phyloP scores from a whole-genome alignment of 2,329 filamentous ascomycete genomes.

The Cercospora brassicicola region DNA sequence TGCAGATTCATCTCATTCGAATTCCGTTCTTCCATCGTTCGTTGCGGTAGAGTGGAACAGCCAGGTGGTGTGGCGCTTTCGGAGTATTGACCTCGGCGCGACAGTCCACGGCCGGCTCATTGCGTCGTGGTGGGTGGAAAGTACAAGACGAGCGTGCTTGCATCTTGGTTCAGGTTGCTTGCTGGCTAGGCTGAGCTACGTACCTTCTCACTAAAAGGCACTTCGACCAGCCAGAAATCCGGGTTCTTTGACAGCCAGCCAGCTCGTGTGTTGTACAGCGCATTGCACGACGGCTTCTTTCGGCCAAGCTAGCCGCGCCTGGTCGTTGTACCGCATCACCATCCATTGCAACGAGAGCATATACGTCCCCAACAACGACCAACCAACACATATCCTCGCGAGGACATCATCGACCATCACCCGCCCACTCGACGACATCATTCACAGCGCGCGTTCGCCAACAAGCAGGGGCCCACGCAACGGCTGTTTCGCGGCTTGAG shows the following conservation, averaged over 20 bases:
- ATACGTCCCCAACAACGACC: not conserved
- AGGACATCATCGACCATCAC: not conserved
- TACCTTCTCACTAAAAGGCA: not conserved
- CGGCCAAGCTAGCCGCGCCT: not conserved
- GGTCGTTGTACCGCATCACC: not conserved
- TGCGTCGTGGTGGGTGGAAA: not conserved
- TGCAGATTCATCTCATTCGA: not conserved
- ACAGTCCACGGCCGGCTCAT: not conserved
- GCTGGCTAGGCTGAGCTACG: not conserved
- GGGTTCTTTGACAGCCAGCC: not conserved
- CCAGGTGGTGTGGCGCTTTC: not conserved
- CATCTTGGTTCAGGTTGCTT: not conserved
- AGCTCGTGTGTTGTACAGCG: not conserved
- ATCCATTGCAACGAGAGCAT: not conserved
- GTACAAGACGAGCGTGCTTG: not conserved
- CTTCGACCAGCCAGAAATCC: not conserved
- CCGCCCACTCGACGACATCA: not conserved
- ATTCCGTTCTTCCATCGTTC: not conserved
- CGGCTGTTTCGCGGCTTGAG: not conserved
- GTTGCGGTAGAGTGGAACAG: not conserved
- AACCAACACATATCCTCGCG: not conserved
- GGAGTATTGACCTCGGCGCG: conserved; percentile 1
- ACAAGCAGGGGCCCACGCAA: not conserved
- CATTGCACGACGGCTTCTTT: not conserved
- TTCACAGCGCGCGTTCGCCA: not conserved